phyloP scores from a whole-genome alignment of 768 basidiomycete genomes.

The Leccinum olivaceopallidum region DNA sequence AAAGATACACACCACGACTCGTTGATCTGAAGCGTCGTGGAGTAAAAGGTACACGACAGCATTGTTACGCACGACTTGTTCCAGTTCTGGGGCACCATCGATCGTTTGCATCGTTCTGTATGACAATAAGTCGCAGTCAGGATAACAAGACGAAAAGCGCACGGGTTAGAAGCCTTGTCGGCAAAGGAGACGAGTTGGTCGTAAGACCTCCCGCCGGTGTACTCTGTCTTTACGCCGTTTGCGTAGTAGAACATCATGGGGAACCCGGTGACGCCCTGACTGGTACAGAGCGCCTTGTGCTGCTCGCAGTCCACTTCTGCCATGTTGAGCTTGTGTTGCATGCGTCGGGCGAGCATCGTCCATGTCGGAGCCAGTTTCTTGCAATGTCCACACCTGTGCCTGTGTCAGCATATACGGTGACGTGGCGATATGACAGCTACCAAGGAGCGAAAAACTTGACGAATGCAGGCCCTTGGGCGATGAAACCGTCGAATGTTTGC shows the following conservation, averaged over 20 bases:
- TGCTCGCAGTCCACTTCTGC: conserved; percentile 91
- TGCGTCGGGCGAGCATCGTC: conserved; percentile 66
- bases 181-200: conserved; percentile 73
- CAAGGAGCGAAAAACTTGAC: conserved; percentile 93
- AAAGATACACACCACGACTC: conserved; percentile 33
- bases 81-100: conserved; percentile 10
- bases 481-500: conserved; percentile 39
- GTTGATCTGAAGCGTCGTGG: conserved; percentile 35
- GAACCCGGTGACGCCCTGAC: conserved; percentile 73
- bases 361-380: conserved; percentile 89
- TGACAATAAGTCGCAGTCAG: neutral
- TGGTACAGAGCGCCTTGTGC: conserved; percentile 62
- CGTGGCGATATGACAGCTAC: conserved; percentile 34
- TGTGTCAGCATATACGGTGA: neutral
- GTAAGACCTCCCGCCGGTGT: conserved; percentile 69
- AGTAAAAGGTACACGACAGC: conserved; percentile 50
- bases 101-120: conserved; percentile 24
- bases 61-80: conserved; percentile 12
- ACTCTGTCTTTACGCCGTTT: conserved; percentile 65
- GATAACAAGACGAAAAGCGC: conserved; percentile 29
- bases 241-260: conserved; percentile 79
- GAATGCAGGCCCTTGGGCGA: conserved; percentile 52
- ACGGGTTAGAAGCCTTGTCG: conserved; percentile 74
- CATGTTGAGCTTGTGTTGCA: conserved; percentile 72
- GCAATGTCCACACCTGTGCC: conserved; percentile 85